phyloP scores from a whole-genome alignment of 2,329 filamentous ascomycete species.

The Xylariaceae sp. region DNA sequence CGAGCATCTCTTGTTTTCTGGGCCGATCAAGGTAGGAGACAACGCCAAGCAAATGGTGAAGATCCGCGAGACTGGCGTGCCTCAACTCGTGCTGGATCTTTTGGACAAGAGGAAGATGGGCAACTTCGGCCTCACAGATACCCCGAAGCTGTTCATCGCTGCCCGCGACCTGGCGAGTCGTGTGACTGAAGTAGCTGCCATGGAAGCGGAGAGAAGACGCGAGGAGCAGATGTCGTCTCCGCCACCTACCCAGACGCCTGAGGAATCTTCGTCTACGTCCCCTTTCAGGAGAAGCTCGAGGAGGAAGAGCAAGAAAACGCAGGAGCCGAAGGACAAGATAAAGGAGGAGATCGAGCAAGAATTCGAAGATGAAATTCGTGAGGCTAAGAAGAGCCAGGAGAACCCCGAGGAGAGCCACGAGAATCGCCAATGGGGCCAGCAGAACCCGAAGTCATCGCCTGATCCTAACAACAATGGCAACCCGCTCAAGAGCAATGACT shows the following conservation, averaged over 20 bases:
- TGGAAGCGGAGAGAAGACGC: neutral
- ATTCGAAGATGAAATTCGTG: neutral
- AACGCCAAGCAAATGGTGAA: neutral
- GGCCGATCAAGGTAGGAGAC: neutral
- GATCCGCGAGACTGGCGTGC: slow-evolving; percentile 9
- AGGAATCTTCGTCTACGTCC: slow-evolving; percentile 8
- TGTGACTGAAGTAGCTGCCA: neutral
- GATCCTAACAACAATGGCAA: slow-evolving; percentile 12
- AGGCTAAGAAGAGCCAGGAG: slow-evolving; percentile 16
- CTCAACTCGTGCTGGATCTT: neutral
- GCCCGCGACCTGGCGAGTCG: neutral
- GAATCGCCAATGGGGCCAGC: slow-evolving; percentile 11
- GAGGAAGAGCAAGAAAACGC: slow-evolving; percentile 18
- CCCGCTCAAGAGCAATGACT: slow-evolving; percentile 27
- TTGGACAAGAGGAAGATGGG: neutral
- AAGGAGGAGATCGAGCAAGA: slow-evolving; percentile 5
- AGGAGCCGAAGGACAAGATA: slow-evolving; percentile 24
- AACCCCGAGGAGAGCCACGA: slow-evolving; percentile 17
- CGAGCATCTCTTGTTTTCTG: neutral
- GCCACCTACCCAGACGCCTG: slow-evolving; percentile 14
- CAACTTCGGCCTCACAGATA: neutral
- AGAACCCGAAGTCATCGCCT: slow-evolving; percentile 24
- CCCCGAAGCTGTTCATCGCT: neutral
- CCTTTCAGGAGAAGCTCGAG: neutral
- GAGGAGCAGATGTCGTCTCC: neutral